These are phyloP conservation scores for Alliaria petiolata DNA, from an alignment of 345 rosid species.

Conservation along the genomic window DNA sequence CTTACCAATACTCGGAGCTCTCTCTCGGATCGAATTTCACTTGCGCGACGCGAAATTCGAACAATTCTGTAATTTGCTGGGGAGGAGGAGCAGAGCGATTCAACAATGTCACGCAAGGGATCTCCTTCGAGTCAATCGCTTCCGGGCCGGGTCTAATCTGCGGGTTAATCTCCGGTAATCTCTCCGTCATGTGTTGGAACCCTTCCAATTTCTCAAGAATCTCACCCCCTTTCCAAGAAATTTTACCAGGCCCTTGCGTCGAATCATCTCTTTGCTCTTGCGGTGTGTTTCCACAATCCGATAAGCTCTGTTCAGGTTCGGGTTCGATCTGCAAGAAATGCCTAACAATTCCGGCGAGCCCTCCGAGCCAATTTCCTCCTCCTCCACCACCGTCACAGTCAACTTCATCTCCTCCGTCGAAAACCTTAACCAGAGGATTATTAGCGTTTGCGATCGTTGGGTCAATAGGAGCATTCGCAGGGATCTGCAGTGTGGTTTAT, in stretches of 20 bases:
- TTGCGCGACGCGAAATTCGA: conserved; percentile 49
- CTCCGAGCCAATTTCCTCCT: background rate
- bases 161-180: conserved; percentile 46
- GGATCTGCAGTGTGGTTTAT: conserved; percentile 56
- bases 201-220: conserved; percentile 22
- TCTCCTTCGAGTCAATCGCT: conserved; percentile 57
- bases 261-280: conserved; percentile 41
- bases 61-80: conserved; percentile 70
- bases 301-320: conserved; percentile 46
- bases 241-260: conserved; percentile 82
- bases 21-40: conserved; percentile 61
- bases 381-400: conserved; percentile 10
- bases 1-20: conserved; percentile 39
- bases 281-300: conserved; percentile 44
- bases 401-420: conserved; percentile 25
- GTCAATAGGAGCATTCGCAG: conserved; percentile 58
- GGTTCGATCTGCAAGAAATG: conserved; percentile 55
- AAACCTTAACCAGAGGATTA: conserved; percentile 48
- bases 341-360: background rate
- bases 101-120: conserved; percentile 28
- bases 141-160: conserved; percentile 69
- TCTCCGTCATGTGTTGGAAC: conserved; percentile 73
- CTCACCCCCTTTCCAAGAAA: conserved; percentile 36
- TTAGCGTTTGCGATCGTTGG: conserved; percentile 75
- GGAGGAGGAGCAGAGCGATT: conserved; percentile 46